Base-by-base conservation (phyloP, 768 basidiomycete species). In the Naganishia vishniacii region DNA sequence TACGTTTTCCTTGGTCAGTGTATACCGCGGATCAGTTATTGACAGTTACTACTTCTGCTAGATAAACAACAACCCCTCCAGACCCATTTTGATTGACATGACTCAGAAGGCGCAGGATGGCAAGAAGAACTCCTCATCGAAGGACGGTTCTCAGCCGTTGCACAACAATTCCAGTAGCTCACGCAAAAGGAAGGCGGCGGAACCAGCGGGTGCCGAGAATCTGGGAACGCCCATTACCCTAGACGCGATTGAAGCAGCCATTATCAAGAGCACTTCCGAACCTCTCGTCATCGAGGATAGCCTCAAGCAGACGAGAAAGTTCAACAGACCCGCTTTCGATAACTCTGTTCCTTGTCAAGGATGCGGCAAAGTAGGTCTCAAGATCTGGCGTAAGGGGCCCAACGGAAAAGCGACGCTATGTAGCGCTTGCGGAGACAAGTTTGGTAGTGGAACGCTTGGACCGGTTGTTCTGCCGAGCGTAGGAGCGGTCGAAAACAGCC, bases 361-460 rank as follows among this genome's bases (percentile, higher is more conserved):
- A 7, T 60, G 59, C 25, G 59, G 59, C 41, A 42, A 20, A 11
- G 11, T 8, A 6, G 42, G 59, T 8, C 16, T 42, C 9, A 60
- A 44, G 9, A 32, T 44, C 3, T 60, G 59, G 59, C 59, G 59
- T 5, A 40, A 41, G 16, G 59, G 59, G 4, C 59, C 59, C 20
- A 41, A 40, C 25, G 59, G 59, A 5, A 16, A 34, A 6, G 59
- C 37, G 26, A 60, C 59, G 3, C 25, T 60, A 15, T 60, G 59
- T 32, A 60, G 34, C 25, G 34, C 40, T 23, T 60, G 59, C 42
- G 59, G 59, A 25, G 59, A 60, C 13, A 60, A 32, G 25, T 60
- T 42, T 41, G 42, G 13, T 12, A 20, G 15, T 4, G 59, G 59
- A 25, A 45, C 42, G 23, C 42, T 60, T 12, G 59, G 59, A 18